Base-by-base conservation (phyloP, 73 alveolate species). In the Stentor roeselii region DNA sequence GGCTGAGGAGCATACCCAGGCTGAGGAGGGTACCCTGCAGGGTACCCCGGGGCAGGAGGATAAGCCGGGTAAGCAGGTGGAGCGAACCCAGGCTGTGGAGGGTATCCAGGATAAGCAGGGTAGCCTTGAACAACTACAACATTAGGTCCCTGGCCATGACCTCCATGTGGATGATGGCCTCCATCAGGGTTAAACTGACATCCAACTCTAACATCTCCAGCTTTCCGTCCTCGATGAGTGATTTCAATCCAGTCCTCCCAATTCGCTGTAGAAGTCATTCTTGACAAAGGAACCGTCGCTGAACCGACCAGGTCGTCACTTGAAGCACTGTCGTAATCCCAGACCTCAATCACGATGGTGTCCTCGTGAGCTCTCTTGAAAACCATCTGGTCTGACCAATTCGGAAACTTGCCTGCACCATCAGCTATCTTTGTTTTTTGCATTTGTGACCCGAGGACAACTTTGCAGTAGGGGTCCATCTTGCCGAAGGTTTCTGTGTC, bases 391-490 rank as follows among this genome's bases (percentile, higher is more conserved):
- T 85, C 90, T 15, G 59, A 31, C 90, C 90, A 85, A 30, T 42
- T 34, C 1, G 90, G 90, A 32, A 14, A 27, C 40, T 40, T 78
- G 2, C 90, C 90, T 11, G 75, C 90, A 32, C 50, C 82, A 21
- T 38, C 3, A 42, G 50, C 50, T 1, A 85, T 83, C 15, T 34
- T 74, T 31, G 87, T 80, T 42, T 60, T 85, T 40, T 36, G 78
- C 30, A 11, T 78, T 36, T 85, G 39, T 1, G 82, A 78, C 3
- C 74, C 60, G 36, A 76, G 36, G 3, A 37, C n/a, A 32, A 76
- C 3, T n/a, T 40, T 4, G 6, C 84, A 37, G 39, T 85, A 85
- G 36, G 90, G 90, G 37, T 85, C 90, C 90, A 85, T 85, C 38
- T 38, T 85, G 27, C 75, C 36, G 36, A 85, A 85, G 34, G 88